Conservation (phyloP, 441 rosid species). For the Francoa sonchifolia region DNA sequence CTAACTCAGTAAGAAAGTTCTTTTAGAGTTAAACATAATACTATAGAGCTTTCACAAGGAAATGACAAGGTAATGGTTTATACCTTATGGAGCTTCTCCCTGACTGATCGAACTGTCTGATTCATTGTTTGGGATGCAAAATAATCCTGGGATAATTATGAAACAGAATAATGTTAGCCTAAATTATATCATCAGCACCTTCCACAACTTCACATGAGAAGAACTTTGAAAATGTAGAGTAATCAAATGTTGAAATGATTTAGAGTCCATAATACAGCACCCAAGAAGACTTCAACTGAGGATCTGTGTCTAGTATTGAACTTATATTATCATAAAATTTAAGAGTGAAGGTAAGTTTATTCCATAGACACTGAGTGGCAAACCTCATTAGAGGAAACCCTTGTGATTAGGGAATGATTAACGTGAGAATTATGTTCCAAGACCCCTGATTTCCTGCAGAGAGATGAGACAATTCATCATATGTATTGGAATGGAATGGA, state of each 20-base stretch:
- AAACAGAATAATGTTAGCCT: neutral
- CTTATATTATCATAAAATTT: too few species aligned
- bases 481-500: neutral
- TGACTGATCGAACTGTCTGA: conserved; percentile 45
- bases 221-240: too few species aligned
- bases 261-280: too few species aligned
- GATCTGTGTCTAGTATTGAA: too few species aligned
- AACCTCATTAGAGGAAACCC: conserved; percentile 70
- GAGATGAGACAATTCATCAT: conserved; percentile 9
- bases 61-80: too few species aligned
- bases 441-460: conserved; percentile 26
- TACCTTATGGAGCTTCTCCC: conserved; percentile 80
- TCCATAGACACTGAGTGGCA: too few species aligned
- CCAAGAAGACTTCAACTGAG: too few species aligned
- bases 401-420: conserved; percentile 23
- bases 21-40: neutral
- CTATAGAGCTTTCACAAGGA: conserved; percentile 10
- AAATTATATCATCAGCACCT: too few species aligned
- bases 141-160: conserved; percentile 41
- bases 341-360: too few species aligned
- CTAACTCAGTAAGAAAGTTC: too few species aligned
- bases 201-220: neutral
- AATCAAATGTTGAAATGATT: too few species aligned
- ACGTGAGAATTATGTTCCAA: conserved; percentile 19
- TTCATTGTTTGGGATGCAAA: conserved; percentile 67